Percentiles rank a stretch among this genome's conserved stretches.
Evolutionary conservation across 2,329 filamentous ascomycete genomes (phyloP).

Genomic region (Aurifilum marmelostoma): DNA sequence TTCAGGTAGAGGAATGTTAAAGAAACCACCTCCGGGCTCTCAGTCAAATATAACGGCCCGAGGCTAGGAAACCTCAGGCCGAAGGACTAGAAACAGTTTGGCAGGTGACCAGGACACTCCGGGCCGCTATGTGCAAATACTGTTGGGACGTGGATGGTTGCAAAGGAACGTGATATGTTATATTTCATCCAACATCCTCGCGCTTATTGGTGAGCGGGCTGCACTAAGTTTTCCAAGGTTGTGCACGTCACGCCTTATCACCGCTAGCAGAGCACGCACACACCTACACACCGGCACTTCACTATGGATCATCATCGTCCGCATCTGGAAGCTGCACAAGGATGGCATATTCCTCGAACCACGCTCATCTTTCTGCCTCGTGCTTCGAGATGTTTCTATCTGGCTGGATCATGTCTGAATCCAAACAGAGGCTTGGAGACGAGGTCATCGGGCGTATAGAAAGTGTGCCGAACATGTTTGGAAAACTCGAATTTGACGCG

Average conservation of each 20-base stretch:
- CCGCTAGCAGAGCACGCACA: not conserved
- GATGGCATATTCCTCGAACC: not conserved
- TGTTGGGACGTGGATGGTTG: slow-evolving; percentile 3
- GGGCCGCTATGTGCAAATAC: not conserved
- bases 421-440: not conserved
- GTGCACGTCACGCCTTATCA: not conserved
- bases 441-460: not conserved
- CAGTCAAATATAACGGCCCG: slow-evolving; percentile 20
- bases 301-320: not conserved
- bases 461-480: not conserved
- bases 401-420: not conserved
- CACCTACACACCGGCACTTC: not conserved
- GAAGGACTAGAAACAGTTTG: slow-evolving; percentile 11
- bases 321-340: not conserved
- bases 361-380: not conserved
- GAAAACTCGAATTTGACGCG: not conserved
- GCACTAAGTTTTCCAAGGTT: not conserved
- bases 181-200: not conserved
- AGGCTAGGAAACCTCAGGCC: slow-evolving; percentile 1
- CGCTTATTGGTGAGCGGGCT: not conserved
- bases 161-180: not conserved
- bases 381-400: too few species aligned
- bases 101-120: not conserved
- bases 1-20: not conserved
- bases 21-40: slow-evolving; percentile 1